phyloP scores from a whole-genome alignment of 129 eudicot genomes.

The Helichrysum umbraculigerum region DNA sequence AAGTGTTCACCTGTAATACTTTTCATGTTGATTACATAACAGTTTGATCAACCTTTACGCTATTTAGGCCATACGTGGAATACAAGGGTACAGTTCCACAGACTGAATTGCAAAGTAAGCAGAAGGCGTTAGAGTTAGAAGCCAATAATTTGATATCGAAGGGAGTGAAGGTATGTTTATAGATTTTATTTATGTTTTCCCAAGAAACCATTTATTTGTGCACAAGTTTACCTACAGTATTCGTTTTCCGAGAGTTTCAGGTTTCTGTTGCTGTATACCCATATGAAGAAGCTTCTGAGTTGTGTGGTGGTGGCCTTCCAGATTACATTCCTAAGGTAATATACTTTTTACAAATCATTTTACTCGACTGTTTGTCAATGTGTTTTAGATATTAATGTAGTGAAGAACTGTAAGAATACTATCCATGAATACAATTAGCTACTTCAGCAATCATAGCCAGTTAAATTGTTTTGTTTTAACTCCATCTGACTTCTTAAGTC shows the following conservation, averaged over 20 bases:
- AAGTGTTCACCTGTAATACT: neutral
- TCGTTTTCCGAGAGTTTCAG: conserved; percentile 37
- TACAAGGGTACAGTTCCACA: conserved; percentile 74
- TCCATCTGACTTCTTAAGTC: neutral
- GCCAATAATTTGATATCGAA: conserved; percentile 58
- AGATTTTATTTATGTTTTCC: neutral
- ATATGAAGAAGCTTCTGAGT: conserved; percentile 61
- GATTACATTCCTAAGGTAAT: conserved; percentile 87
- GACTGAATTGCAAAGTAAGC: conserved; percentile 66
- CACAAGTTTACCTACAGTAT: neutral
- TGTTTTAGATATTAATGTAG: neutral
- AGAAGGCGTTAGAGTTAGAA: conserved; percentile 57
- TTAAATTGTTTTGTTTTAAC: neutral
- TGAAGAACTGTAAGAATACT: neutral
- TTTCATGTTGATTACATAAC: neutral
- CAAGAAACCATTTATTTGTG: neutral
- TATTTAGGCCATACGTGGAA: conserved; percentile 78
- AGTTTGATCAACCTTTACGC: conserved; percentile 13
- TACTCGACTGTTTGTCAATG: neutral
- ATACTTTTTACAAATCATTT: neutral
- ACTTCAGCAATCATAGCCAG: neutral
- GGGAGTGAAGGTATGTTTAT: conserved; percentile 65
- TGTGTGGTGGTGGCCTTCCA: conserved; percentile 89
- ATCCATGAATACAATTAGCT: neutral
- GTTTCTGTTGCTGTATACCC: conserved; percentile 63